Conservation (phyloP, 352 stramenopile species). For the Globisporangium okanoganense region DNA sequence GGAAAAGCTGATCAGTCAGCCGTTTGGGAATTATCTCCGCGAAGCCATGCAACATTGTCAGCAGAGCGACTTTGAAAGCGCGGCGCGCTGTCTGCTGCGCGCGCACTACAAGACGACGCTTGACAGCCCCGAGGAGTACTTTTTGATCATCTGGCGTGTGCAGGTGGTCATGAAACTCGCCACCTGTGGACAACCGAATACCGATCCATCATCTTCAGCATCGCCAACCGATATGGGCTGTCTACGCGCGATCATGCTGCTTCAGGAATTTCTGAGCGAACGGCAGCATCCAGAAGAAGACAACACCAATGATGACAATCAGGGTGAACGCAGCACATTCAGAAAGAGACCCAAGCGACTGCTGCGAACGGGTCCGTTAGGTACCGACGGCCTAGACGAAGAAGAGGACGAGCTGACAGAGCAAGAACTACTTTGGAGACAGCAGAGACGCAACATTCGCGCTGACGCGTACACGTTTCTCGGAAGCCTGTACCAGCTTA, state of each 20-base stretch:
- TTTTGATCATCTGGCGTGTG: slow-evolving; percentile 38
- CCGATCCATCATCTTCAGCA: neutral
- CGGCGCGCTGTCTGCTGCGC: slow-evolving; percentile 29
- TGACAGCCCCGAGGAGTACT: slow-evolving; percentile 51
- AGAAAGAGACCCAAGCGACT: neutral
- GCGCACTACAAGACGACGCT: slow-evolving; percentile 48
- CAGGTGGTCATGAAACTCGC: slow-evolving; percentile 27
- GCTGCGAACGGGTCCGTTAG: neutral
- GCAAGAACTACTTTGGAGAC: slow-evolving; percentile 20
- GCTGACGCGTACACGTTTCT: slow-evolving; percentile 38
- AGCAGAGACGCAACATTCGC: slow-evolving; percentile 33
- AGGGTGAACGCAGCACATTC: neutral
- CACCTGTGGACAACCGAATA: neutral
- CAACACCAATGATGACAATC: slow-evolving; percentile 9
- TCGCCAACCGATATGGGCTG: neutral
- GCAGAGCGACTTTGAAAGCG: slow-evolving; percentile 16
- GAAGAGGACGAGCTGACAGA: slow-evolving; percentile 15
- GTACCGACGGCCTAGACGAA: slow-evolving; percentile 12
- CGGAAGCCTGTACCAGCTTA: slow-evolving; percentile 31
- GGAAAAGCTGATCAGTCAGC: neutral
- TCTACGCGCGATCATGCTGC: slow-evolving; percentile 19
- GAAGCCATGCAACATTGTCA: slow-evolving; percentile 19
- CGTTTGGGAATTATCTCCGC: slow-evolving; percentile 17
- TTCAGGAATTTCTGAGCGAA: slow-evolving; percentile 36
- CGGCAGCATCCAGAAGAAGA: slow-evolving; percentile 23